Evolutionary conservation across 768 basidiomycete species (phyloP).

Genomic region (Suillus tomentosus): DNA sequence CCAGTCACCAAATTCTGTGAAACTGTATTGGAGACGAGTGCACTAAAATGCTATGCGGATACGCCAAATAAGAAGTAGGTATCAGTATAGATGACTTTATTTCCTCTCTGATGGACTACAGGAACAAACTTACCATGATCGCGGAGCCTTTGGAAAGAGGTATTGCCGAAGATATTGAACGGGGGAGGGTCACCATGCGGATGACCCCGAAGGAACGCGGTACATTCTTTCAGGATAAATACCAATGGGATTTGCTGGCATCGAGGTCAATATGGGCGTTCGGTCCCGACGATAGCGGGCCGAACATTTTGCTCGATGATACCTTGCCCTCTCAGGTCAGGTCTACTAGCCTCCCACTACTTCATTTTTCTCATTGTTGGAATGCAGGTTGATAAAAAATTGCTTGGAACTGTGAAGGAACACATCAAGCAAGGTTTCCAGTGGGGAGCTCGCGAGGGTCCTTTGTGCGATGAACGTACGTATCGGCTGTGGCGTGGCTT

Average conservation of each 20-base stretch:
- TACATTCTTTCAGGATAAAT: constrained; percentile 94
- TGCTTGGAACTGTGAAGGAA: constrained; percentile 86
- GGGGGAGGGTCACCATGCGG: constrained; percentile 88
- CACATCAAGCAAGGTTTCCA: constrained; percentile 99
- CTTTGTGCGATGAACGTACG: constrained; percentile 98
- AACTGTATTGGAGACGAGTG: constrained; percentile 96
- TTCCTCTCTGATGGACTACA: constrained; percentile 34
- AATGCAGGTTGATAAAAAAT: constrained; percentile 85
- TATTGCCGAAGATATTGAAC: constrained; percentile 94
- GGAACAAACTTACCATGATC: constrained; percentile 99
- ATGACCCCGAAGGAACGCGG: constrained; percentile 96
- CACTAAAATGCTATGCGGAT: constrained; percentile 97
- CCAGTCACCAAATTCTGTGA: constrained; percentile 98
- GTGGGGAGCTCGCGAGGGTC: constrained; percentile 98
- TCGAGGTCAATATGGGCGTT: constrained; percentile 99
- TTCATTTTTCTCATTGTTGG: constrained; percentile 7
- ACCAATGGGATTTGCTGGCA: constrained; percentile 97
- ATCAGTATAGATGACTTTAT: background rate
- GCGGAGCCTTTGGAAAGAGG: constrained; percentile 96
- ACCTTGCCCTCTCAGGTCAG: constrained; percentile 90
- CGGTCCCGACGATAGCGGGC: constrained; percentile 93
- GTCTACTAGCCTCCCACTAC: background rate
- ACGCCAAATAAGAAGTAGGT: constrained; percentile 98
- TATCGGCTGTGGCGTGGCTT: constrained; percentile 22
- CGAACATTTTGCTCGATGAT: constrained; percentile 93